phyloP scores from a whole-genome alignment of 371 early-diverging fungal species.

The Mortierella sp. region DNA sequence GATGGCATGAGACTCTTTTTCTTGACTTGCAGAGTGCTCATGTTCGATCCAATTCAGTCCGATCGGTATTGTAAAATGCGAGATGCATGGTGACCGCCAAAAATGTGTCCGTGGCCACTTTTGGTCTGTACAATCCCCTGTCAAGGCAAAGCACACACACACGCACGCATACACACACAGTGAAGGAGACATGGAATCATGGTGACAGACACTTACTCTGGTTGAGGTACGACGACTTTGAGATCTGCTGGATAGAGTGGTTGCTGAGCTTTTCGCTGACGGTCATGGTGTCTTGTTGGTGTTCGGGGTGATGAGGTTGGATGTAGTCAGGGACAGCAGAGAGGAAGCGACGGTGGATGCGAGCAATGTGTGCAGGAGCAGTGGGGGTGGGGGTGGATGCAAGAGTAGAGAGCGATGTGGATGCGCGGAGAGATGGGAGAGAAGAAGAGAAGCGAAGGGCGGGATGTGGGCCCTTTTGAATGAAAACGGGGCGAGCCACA shows the following conservation, averaged over 20 bases:
- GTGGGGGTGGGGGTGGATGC: neutral
- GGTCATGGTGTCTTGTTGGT: slow-evolving; percentile 39
- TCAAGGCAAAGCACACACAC: too few species aligned
- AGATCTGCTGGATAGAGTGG: slow-evolving; percentile 37
- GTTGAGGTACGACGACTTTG: slow-evolving; percentile 50
- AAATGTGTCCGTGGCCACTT: too few species aligned
- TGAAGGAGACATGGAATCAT: too few species aligned
- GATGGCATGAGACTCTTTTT: neutral
- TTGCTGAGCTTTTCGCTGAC: slow-evolving; percentile 26
- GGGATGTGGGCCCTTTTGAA: slow-evolving; percentile 13
- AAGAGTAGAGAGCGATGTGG: slow-evolving; percentile 5
- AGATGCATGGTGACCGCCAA: neutral
- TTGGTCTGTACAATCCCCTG: too few species aligned
- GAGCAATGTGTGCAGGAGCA: neutral
- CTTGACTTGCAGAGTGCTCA: neutral
- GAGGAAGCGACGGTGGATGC: slow-evolving; percentile 24
- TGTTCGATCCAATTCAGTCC: neutral
- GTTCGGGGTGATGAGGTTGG: slow-evolving; percentile 2
- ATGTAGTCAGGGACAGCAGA: slow-evolving; percentile 18
- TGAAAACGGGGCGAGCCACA: slow-evolving; percentile 11
- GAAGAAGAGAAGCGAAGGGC: slow-evolving; percentile 7
- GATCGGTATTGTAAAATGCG: slow-evolving; percentile 1
- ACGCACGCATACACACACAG: too few species aligned
- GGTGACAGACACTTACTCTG: slow-evolving; percentile 40
- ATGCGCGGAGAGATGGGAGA: slow-evolving; percentile 4